phyloP scores from a whole-genome alignment of 1,284 basidiomycete species.

The Stygiomarasmius scandens region DNA sequence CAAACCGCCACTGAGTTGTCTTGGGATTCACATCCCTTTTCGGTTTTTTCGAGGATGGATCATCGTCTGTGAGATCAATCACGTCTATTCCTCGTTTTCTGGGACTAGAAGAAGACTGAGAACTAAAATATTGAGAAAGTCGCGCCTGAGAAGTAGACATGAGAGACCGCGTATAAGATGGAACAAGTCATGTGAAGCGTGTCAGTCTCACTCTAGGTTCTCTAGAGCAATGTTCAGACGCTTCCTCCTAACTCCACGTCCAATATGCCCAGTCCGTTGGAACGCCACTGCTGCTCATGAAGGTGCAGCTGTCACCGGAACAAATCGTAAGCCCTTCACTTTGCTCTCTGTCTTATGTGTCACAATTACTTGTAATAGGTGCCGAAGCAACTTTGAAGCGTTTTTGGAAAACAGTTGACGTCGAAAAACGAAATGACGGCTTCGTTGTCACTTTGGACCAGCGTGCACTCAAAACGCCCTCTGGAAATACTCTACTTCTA shows the following conservation, averaged over 20 bases:
- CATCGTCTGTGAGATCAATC: conserved; percentile 13
- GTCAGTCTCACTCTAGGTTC: not conserved
- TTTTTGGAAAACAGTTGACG: conserved; percentile 88
- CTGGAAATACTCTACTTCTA: conserved; percentile 73
- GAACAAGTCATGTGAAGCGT: no score
- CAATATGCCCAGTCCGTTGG: conserved; percentile 1
- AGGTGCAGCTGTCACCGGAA: conserved; percentile 51
- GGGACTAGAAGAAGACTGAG: conserved; percentile 1
- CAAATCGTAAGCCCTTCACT: conserved; percentile 49
- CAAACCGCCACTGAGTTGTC: conserved; percentile 40
- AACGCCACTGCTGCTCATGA: conserved; percentile 29
- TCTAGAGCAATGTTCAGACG: not conserved
- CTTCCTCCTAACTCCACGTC: not conserved
- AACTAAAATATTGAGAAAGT: conserved; percentile 15
- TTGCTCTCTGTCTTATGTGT: not conserved
- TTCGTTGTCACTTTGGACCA: conserved; percentile 82
- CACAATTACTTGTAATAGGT: conserved; percentile 49
- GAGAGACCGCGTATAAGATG: no score
- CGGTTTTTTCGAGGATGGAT: conserved; percentile 2
- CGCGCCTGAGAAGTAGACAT: conserved; percentile 1
- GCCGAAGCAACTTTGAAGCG: conserved; percentile 84
- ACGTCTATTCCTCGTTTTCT: conserved; percentile 1
- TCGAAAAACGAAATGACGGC: conserved; percentile 63
- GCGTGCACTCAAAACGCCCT: conserved; percentile 86
- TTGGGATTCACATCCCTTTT: conserved; percentile 9